phyloP scores from a whole-genome alignment of 1,139 yeast genomes.

The Kluyveromyces marxianus region DNA sequence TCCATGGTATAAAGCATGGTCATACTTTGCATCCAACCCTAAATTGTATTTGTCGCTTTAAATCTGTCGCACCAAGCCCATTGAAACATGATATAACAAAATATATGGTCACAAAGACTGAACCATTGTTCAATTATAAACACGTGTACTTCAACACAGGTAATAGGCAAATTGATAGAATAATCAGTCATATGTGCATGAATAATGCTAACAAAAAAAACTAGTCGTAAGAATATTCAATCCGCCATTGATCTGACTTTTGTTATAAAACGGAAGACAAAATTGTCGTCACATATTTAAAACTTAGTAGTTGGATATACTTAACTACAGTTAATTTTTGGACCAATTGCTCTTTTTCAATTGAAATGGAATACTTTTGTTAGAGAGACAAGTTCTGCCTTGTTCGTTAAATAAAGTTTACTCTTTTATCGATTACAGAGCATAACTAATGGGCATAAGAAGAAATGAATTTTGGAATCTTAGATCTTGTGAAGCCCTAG shows the following conservation, averaged over 20 bases:
- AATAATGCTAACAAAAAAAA: not conserved
- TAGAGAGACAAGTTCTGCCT: no score
- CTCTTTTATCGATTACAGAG: no score
- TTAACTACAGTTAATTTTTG: no score
- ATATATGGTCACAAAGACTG: not conserved
- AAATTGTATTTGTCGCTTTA: conserved; percentile 15
- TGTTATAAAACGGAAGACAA: not conserved
- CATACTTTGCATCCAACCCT: conserved; percentile 10
- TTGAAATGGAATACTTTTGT: no score
- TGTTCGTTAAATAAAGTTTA: no score
- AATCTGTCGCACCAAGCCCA: conserved; percentile 19
- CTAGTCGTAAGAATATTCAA: not conserved
- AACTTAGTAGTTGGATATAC: no score
- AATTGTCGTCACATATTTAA: no score
- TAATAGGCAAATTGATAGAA: not conserved
- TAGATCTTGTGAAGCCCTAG: no score
- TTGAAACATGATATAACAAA: conserved; percentile 10
- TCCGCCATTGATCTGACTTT: not conserved
- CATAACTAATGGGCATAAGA: no score
- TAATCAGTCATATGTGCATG: not conserved
- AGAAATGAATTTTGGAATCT: no score
- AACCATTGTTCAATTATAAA: not conserved
- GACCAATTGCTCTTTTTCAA: no score
- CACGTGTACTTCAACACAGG: not conserved
- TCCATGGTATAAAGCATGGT: conserved; percentile 16